Base-by-base conservation (phyloP, 1,284 basidiomycete species). In the Cerrena zonata region DNA sequence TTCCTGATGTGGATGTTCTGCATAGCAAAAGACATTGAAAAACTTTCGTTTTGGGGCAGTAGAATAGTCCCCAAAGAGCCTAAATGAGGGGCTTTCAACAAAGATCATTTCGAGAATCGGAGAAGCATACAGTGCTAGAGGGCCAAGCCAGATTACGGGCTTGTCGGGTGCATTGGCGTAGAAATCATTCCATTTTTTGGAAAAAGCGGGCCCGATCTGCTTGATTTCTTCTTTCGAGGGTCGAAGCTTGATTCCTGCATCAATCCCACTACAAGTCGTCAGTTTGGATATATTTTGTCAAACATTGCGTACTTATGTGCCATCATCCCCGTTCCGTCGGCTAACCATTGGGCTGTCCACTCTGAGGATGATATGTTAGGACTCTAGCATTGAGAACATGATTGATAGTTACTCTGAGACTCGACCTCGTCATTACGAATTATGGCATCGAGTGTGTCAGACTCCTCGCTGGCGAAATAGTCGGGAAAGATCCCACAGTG, bases 111-210 rank as follows among this genome's bases (percentile, higher is more conserved):
- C n/a, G n/a, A n/a, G n/a, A n/a, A n/a, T n/a, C n/a, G n/a, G n/a
- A n/a, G n/a, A n/a, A n/a, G n/a, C n/a, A 7, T 39, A 50, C 49
- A 45, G 18, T 5, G 49, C 42, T n/a, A 43, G 12, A 22, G 27
- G 30, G 3, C 49, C 49, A 15, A 50, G 18, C 26, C 23, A 50
- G 11, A 86, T 84, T 53, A 86, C 79, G 2, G 84, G 84, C 71
- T 84, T 86, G 72, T 86, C 83, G 50, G 84, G 83, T 69, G 84
- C 84, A 69, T 86, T 78, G 71, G 81, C 84, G 74, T 85, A 86
- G 68, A 85, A 85, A 22, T 51, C 73, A 60, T 86, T 65, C 79
- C 79, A 86, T 43, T 83, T 76, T 55, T 73, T 71, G 56, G 83
- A 81, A 68, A 86, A 86, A 56, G 84, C 84, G n/a, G 82, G 82